A percentile compares a stretch with the other conserved stretches of the same genome.
Evolutionary conservation across 345 rosid species (phyloP).

Genomic region (Salix dunnii): DNA sequence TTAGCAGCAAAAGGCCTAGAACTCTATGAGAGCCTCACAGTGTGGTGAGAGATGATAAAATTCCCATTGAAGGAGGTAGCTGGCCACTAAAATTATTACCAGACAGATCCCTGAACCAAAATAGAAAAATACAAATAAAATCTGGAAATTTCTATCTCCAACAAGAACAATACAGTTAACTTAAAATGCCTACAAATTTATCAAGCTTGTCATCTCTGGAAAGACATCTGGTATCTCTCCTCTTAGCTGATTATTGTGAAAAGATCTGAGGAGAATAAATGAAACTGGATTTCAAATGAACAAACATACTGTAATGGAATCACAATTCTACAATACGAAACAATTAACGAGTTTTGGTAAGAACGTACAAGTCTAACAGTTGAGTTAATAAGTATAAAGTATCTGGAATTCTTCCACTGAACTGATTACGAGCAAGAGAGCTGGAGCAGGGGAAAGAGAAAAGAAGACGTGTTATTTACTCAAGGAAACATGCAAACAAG

Average conservation of each 20-base stretch:
- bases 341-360: conserved; percentile 8
- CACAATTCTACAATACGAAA: background rate
- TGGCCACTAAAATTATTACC: conserved; percentile 62
- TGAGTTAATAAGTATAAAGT: conserved; percentile 39
- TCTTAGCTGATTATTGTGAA: conserved; percentile 56
- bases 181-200: conserved; percentile 47
- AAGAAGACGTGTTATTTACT: background rate
- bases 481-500: background rate
- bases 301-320: background rate
- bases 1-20: background rate
- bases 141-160: background rate
- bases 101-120: conserved; percentile 65
- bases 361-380: conserved; percentile 51
- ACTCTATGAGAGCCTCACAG: conserved; percentile 49
- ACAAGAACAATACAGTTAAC: background rate
- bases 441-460: conserved; percentile 35
- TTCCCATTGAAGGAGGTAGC: conserved; percentile 75
- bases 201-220: conserved; percentile 50
- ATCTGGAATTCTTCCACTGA: conserved; percentile 61
- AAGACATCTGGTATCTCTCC: conserved; percentile 78
- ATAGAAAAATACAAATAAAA: conserved; percentile 19
- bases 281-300: conserved; percentile 1
- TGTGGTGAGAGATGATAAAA: conserved; percentile 55
- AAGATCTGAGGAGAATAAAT: conserved; percentile 43
- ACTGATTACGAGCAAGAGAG: conserved; percentile 55